phyloP scores from a whole-genome alignment of 2,329 filamentous ascomycete genomes.

The Trichoderma sp. region DNA sequence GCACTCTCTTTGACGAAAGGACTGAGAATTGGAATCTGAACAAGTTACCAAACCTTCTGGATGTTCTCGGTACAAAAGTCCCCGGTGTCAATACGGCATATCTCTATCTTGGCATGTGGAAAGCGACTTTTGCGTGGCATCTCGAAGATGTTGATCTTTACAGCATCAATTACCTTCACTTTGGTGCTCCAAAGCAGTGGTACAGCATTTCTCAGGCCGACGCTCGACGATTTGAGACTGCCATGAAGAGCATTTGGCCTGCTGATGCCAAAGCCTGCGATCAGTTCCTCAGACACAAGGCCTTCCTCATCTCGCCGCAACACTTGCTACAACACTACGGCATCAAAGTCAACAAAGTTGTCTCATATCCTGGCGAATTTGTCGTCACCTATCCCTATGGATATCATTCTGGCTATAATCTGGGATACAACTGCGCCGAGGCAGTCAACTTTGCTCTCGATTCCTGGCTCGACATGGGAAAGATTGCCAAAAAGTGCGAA shows the following conservation, averaged over 20 bases:
- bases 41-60: slow-evolving; percentile 87
- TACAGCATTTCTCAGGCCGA: slow-evolving; percentile 98
- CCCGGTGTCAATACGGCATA: slow-evolving; percentile 98
- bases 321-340: slow-evolving; percentile 83
- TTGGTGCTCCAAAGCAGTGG: slow-evolving; percentile 98
- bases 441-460: slow-evolving; percentile 98
- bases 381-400: slow-evolving; percentile 98
- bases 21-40: slow-evolving; percentile 90
- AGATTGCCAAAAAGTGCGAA: slow-evolving; percentile 93
- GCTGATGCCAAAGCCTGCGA: slow-evolving; percentile 92
- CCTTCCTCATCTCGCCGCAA: slow-evolving; percentile 90
- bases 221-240: slow-evolving; percentile 84
- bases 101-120: slow-evolving; percentile 98
- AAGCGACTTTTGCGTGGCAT: slow-evolving; percentile 98
- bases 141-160: slow-evolving; percentile 97
- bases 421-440: slow-evolving; percentile 98
- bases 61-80: slow-evolving; percentile 91
- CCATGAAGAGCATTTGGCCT: slow-evolving; percentile 95
- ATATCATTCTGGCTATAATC: slow-evolving; percentile 96
- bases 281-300: slow-evolving; percentile 96
- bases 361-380: slow-evolving; percentile 95
- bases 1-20: slow-evolving; percentile 85
- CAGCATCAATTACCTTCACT: slow-evolving; percentile 99
- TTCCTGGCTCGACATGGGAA: slow-evolving; percentile 90
- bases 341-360: slow-evolving; percentile 93